Conservation (phyloP, 2,329 filamentous ascomycete species). For the Aspergillus hortae region DNA sequence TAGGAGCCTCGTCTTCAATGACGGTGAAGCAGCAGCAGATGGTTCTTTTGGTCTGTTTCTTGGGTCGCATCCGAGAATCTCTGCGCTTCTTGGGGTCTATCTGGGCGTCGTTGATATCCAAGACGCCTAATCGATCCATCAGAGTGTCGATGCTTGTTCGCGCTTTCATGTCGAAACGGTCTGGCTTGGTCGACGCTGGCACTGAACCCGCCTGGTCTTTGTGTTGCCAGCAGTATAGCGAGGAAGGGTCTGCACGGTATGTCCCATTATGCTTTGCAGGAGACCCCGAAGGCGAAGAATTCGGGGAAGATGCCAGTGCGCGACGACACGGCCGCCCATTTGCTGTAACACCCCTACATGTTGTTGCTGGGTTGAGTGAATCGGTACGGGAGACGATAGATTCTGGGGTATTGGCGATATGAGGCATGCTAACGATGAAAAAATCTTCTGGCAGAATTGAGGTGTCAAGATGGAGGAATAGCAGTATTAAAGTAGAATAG, state of each 20-base stretch:
- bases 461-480: neutral
- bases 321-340: slow-evolving; percentile 81
- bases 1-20: slow-evolving; percentile 26
- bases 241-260: slow-evolving; percentile 26
- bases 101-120: slow-evolving; percentile 55
- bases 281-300: slow-evolving; percentile 22
- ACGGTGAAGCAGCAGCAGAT: slow-evolving; percentile 35
- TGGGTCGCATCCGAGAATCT: slow-evolving; percentile 12
- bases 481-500: neutral
- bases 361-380: slow-evolving; percentile 77
- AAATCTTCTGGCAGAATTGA: neutral
- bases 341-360: slow-evolving; percentile 82
- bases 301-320: slow-evolving; percentile 53
- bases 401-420: slow-evolving; percentile 73
- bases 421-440: slow-evolving; percentile 51
- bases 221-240: slow-evolving; percentile 89
- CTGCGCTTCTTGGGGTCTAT: slow-evolving; percentile 8
- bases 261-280: slow-evolving; percentile 22
- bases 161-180: slow-evolving; percentile 52
- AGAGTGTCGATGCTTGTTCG: slow-evolving; percentile 84
- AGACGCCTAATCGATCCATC: slow-evolving; percentile 70
- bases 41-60: slow-evolving; percentile 21
- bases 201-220: slow-evolving; percentile 68
- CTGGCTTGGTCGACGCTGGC: neutral
- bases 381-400: slow-evolving; percentile 73